Evolutionary conservation across 2,329 filamentous ascomycete genomes (phyloP).

Genomic region (Cadophora sp.): DNA sequence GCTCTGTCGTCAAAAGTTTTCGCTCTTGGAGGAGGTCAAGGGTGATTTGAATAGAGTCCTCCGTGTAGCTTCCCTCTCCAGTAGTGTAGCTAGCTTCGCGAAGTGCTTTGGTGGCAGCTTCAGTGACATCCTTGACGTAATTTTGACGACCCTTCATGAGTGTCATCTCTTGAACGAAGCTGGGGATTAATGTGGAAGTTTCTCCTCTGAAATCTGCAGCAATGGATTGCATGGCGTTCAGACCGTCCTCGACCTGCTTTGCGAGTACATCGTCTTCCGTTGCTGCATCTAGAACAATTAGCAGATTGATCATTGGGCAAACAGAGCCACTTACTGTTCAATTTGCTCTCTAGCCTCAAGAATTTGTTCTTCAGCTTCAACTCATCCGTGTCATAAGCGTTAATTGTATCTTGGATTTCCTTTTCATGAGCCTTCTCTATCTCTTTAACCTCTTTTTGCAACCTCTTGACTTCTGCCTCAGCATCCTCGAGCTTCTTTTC

Average conservation of each 20-base stretch:
- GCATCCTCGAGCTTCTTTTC: too few species aligned
- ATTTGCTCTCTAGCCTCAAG: neutral
- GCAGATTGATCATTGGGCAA: neutral
- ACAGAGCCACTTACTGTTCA: neutral
- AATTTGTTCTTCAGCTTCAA: neutral
- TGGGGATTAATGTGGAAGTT: neutral
- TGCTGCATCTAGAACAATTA: neutral
- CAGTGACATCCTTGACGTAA: neutral
- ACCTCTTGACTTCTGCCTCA: neutral
- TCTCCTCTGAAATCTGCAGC: neutral
- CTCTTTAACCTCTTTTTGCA: neutral
- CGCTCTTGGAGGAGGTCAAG: neutral
- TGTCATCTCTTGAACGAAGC: neutral
- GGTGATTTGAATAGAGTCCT: neutral
- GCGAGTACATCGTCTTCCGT: neutral
- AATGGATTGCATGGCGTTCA: neutral
- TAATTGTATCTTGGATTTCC: neutral
- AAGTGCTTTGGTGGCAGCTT: neutral
- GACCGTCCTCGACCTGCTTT: neutral
- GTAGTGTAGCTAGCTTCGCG: too few species aligned
- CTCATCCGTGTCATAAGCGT: neutral
- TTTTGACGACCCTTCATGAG: neutral
- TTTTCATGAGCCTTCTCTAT: neutral
- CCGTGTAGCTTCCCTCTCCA: neutral
- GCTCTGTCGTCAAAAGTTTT: neutral